phyloP scores from a whole-genome alignment of 352 stramenopile genomes.

The Globisporangium takayamanum region DNA sequence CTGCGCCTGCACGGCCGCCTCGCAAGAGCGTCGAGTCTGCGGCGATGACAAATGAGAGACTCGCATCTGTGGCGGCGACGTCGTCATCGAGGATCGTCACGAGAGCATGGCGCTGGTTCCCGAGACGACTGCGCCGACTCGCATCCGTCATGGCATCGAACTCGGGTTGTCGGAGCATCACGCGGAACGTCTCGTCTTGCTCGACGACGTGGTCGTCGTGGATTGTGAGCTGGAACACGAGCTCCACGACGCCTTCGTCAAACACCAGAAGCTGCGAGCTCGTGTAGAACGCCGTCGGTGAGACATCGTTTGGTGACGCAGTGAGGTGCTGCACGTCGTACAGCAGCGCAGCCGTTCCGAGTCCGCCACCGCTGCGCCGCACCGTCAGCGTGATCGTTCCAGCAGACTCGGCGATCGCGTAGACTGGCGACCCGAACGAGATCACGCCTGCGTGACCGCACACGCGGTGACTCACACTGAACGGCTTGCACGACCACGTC shows the following conservation, averaged over 20 bases:
- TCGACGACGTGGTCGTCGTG: constrained; percentile 85
- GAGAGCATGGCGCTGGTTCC: constrained; percentile 52
- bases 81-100: constrained; percentile 79
- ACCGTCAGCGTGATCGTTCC: constrained; percentile 80
- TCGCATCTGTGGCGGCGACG: constrained; percentile 24
- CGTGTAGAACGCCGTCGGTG: constrained; percentile 86
- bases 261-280: constrained; percentile 77
- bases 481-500: constrained; percentile 55
- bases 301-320: constrained; percentile 69
- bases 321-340: constrained; percentile 87
- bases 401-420: constrained; percentile 69
- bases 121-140: constrained; percentile 22
- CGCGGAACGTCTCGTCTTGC: constrained; percentile 56
- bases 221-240: constrained; percentile 89
- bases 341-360: constrained; percentile 57
- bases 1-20: constrained; percentile 33
- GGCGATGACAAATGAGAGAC: constrained; percentile 29
- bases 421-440: constrained; percentile 81
- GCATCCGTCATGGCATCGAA: constrained; percentile 7
- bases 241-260: constrained; percentile 62
- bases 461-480: constrained; percentile 66
- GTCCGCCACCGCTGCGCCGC: constrained; percentile 77
- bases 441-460: constrained; percentile 90
- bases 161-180: constrained; percentile 35
- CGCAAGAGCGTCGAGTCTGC: constrained; percentile 18